These are phyloP conservation scores for Pichia sp. DNA, from an alignment of 1,139 yeast genomes.

Conservation along the genomic window DNA sequence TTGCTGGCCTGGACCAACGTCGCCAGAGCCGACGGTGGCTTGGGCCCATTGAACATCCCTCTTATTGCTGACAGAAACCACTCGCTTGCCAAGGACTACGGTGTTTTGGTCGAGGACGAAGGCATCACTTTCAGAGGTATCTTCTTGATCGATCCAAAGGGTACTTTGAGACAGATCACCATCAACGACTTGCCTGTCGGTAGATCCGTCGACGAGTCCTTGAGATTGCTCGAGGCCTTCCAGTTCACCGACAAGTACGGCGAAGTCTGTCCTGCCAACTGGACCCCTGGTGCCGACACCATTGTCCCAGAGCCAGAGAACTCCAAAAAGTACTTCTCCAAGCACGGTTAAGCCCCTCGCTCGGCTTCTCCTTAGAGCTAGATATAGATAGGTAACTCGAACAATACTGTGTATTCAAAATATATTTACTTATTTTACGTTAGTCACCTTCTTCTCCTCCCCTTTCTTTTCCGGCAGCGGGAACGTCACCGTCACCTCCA, in stretches of 20 bases:
- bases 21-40: conserved; percentile 96
- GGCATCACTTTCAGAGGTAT: conserved; percentile 98
- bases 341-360: conserved; percentile 27
- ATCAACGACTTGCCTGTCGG: conserved; percentile 98
- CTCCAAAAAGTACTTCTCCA: conserved; percentile 74
- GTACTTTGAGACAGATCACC: conserved; percentile 90
- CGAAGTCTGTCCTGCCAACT: conserved; percentile 99
- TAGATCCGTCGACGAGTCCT: conserved; percentile 95
- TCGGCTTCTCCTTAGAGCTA: background rate
- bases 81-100: conserved; percentile 89
- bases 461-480: too few species aligned
- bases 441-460: background rate
- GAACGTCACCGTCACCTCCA: background rate
- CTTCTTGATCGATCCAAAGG: conserved; percentile 95
- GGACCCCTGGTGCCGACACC: conserved; percentile 96
- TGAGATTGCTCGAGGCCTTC: conserved; percentile 97
- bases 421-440: background rate
- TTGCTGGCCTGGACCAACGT: conserved; percentile 97
- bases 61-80: conserved; percentile 96
- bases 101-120: conserved; percentile 91
- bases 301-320: conserved; percentile 81
- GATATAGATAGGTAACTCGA: background rate
- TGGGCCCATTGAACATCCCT: conserved; percentile 92
- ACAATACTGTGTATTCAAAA: background rate
- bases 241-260: conserved; percentile 98